Evolutionary conservation across 1,139 yeast species (phyloP).

Genomic region (Spencermartinsiella ligniputridi): DNA sequence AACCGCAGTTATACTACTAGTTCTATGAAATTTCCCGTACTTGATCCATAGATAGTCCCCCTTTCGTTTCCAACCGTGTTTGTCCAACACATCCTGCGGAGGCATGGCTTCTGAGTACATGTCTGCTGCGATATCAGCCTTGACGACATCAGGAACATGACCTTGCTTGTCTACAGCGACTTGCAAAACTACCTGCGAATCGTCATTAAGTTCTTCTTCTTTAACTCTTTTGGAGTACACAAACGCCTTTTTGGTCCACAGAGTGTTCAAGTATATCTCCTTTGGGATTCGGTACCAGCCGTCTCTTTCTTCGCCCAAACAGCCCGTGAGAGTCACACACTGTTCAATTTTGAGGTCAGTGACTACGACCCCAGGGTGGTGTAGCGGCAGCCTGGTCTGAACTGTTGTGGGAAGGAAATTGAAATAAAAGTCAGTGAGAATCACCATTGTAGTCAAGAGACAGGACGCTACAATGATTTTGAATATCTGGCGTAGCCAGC

Average conservation of each 20-base stretch:
- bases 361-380: constrained; percentile 27
- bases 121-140: constrained; percentile 11
- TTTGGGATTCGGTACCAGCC: constrained; percentile 35
- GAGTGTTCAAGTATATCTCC: constrained; percentile 30
- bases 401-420: constrained; percentile 32
- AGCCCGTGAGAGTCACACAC: constrained; percentile 27
- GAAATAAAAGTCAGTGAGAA: constrained; percentile 28
- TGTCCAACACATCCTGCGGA: constrained; percentile 3
- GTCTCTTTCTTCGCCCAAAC: constrained; percentile 20
- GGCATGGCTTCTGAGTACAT: constrained; percentile 10
- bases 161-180: constrained; percentile 23
- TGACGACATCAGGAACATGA: constrained; percentile 21
- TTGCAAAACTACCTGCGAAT: constrained; percentile 28
- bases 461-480: constrained; percentile 22
- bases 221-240: constrained; percentile 26
- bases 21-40: constrained; percentile 35
- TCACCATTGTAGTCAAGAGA: constrained; percentile 18
- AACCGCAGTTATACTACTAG: constrained; percentile 41
- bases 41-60: constrained; percentile 49
- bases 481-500: constrained; percentile 27
- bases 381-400: constrained; percentile 29
- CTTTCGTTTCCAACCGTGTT: constrained; percentile 37
- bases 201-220: constrained; percentile 25
- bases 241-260: constrained; percentile 31
- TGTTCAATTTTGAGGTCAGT: constrained; percentile 29